phyloP scores from a whole-genome alignment of 1,139 yeast genomes.

The Zygoascus sp. region DNA sequence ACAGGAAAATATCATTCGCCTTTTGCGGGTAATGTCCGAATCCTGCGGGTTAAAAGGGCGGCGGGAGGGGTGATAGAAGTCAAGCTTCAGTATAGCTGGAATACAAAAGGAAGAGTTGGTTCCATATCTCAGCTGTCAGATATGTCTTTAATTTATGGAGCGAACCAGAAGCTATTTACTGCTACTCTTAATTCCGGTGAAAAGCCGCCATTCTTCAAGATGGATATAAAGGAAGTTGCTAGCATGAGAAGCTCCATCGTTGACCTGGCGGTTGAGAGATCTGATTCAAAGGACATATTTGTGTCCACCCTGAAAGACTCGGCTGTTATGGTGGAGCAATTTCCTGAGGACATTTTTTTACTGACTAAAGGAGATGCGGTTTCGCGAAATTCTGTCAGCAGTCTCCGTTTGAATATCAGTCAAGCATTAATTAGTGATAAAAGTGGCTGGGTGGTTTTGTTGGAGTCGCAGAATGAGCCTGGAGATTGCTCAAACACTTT shows the following conservation, averaged over 20 bases:
- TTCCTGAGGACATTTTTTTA: conserved; percentile 3
- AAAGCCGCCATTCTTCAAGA: conserved; percentile 1
- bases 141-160: conserved; percentile 1
- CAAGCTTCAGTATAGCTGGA: conserved; percentile 18
- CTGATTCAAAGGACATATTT: conserved; percentile 11
- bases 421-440: conserved; percentile 20
- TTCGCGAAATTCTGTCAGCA: conserved; percentile 15
- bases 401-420: conserved; percentile 14
- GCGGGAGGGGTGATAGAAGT: conserved; percentile 15
- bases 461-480: neutral
- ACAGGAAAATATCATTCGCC: conserved; percentile 1
- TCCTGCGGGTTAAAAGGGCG: conserved; percentile 18
- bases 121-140: conserved; percentile 6
- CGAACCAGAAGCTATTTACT: neutral
- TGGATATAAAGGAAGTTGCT: neutral
- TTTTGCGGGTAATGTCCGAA: conserved; percentile 14
- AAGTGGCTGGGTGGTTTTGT: conserved; percentile 15
- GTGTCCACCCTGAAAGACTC: conserved; percentile 18
- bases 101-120: conserved; percentile 28
- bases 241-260: conserved; percentile 13
- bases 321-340: conserved; percentile 12
- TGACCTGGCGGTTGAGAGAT: conserved; percentile 3
- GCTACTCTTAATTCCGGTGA: neutral
- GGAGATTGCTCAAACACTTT: conserved; percentile 9
- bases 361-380: conserved; percentile 16